These are phyloP conservation scores for Erythrobasidium hasegawianum DNA, from an alignment of 1,284 basidiomycete genomes.

Conservation along the genomic window DNA sequence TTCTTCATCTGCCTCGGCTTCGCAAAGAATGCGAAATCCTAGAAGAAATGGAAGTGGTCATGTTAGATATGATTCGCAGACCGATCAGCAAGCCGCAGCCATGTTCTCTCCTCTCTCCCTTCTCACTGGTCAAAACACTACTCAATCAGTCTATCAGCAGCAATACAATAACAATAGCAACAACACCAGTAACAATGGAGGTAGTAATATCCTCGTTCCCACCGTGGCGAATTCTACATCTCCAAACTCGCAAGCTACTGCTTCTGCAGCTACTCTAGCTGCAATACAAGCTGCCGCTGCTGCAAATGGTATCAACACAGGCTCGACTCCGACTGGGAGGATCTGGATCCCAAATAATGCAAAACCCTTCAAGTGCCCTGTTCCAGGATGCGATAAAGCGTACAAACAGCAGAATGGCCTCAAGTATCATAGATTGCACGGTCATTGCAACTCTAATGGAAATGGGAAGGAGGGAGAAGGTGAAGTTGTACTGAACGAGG, in stretches of 20 bases:
- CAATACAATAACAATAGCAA: background rate
- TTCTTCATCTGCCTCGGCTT: background rate
- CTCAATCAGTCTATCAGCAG: background rate
- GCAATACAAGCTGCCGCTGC: slow-evolving; percentile 33
- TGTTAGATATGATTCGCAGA: slow-evolving; percentile 11
- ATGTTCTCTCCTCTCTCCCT: slow-evolving; percentile 29
- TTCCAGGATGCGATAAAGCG: slow-evolving; percentile 94
- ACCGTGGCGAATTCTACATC: slow-evolving; percentile 27
- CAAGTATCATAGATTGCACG: slow-evolving; percentile 94
- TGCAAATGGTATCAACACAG: slow-evolving; percentile 14
- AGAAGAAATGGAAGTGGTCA: background rate
- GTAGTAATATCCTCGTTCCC: slow-evolving; percentile 25
- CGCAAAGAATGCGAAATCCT: slow-evolving; percentile 1
- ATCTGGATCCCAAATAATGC: slow-evolving; percentile 46
- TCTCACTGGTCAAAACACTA: background rate
- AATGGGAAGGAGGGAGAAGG: slow-evolving; percentile 67
- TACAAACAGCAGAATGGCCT: slow-evolving; percentile 97
- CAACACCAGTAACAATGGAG: background rate
- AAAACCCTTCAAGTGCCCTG: slow-evolving; percentile 95
- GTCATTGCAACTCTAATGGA: slow-evolving; percentile 86
- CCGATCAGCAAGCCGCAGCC: slow-evolving; percentile 22
- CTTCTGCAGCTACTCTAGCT: slow-evolving; percentile 28
- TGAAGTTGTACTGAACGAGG: slow-evolving; percentile 57
- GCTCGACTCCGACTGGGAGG: slow-evolving; percentile 31
- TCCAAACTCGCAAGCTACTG: slow-evolving; percentile 18